These are phyloP conservation scores for Dryas octopetala DNA, from an alignment of 306 rosid species.

Conservation along the genomic window DNA sequence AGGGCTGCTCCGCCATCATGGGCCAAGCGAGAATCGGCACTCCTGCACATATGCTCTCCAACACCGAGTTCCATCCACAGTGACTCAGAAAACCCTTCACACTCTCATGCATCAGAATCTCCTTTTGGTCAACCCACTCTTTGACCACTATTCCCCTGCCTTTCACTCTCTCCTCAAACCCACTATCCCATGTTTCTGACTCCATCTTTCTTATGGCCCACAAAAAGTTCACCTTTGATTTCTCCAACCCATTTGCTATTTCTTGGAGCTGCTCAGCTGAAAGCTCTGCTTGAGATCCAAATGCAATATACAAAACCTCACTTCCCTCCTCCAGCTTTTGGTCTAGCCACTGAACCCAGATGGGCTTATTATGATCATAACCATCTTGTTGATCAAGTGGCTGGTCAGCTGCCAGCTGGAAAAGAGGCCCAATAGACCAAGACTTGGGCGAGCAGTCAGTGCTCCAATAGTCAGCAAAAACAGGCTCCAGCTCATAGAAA, in stretches of 20 bases:
- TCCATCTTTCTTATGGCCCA: conserved; percentile 39
- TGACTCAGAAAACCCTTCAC: conserved; percentile 55
- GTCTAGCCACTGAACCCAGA: conserved; percentile 44
- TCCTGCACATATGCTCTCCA: conserved; percentile 47
- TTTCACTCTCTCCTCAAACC: conserved; percentile 40
- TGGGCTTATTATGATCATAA: neutral
- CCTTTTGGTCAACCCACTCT: conserved; percentile 52
- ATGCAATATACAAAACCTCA: conserved; percentile 43
- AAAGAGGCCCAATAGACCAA: conserved; percentile 45
- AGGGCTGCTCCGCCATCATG: conserved; percentile 42
- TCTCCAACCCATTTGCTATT: conserved; percentile 43
- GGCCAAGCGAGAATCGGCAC: conserved; percentile 59
- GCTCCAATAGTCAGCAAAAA: conserved; percentile 28
- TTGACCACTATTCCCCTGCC: conserved; percentile 45
- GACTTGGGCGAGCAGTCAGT: neutral
- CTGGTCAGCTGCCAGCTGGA: neutral
- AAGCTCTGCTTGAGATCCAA: conserved; percentile 46
- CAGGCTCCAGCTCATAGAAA: conserved; percentile 44
- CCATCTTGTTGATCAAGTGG: neutral
- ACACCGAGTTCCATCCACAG: conserved; percentile 58
- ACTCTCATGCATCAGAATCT: conserved; percentile 39
- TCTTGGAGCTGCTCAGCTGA: conserved; percentile 32
- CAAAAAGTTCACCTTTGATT: conserved; percentile 35
- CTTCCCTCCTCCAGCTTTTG: conserved; percentile 2
- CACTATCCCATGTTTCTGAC: neutral